These are phyloP conservation scores for Stagonosporopsis vannaccii DNA, from an alignment of 2,329 filamentous ascomycete species.

Conservation along the genomic window DNA sequence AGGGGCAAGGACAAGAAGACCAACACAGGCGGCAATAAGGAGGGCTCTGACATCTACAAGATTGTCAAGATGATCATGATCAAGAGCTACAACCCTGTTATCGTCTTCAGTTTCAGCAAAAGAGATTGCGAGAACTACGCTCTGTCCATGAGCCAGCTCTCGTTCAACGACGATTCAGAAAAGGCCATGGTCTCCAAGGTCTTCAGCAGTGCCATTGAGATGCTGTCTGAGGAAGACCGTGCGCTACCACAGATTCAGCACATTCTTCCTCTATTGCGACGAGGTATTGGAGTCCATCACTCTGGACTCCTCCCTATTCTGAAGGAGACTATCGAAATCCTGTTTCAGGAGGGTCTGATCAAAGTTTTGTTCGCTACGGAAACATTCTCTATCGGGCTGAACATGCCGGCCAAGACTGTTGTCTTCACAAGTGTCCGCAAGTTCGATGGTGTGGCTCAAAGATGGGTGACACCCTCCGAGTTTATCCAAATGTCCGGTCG, in stretches of 20 bases:
- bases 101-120: conserved; percentile 99
- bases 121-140: conserved; percentile 92
- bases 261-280: conserved; percentile 84
- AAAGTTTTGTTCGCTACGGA: conserved; percentile 98
- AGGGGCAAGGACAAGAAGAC: conserved; percentile 91
- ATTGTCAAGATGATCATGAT: conserved; percentile 99
- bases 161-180: conserved; percentile 96
- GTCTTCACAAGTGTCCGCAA: conserved; percentile 98
- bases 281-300: conserved; percentile 96
- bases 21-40: conserved; percentile 78
- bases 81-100: conserved; percentile 96
- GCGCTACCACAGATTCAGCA: conserved; percentile 88
- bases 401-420: conserved; percentile 99
- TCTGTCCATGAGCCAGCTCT: conserved; percentile 81
- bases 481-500: conserved; percentile 99
- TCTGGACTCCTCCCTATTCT: conserved; percentile 93
- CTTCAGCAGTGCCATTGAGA: conserved; percentile 91
- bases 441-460: conserved; percentile 81
- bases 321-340: conserved; percentile 98
- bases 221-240: conserved; percentile 89
- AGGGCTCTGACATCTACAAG: conserved; percentile 86
- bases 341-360: conserved; percentile 97
- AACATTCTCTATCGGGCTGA: conserved; percentile 97
- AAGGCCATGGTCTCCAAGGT: conserved; percentile 94
- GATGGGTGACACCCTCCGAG: conserved; percentile 91